Conservation (phyloP, 164 flowering plant genomes). For the Stephania cephalantha region DNA sequence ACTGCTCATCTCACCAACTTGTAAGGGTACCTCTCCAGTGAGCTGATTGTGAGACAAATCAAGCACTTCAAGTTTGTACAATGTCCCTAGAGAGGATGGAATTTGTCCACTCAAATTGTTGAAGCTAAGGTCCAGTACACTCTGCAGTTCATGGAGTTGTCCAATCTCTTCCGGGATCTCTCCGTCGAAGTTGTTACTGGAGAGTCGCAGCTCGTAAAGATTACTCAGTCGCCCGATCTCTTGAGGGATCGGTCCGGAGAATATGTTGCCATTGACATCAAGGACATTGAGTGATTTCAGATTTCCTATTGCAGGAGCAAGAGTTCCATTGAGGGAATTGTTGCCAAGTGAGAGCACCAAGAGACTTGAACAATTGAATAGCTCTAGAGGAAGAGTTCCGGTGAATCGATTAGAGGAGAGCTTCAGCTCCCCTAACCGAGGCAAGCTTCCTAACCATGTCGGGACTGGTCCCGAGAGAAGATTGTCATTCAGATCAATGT, state of each 20-base stretch:
- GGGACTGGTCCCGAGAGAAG: conserved; percentile 64
- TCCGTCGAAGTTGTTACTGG: conserved; percentile 54
- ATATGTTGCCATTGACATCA: conserved; percentile 44
- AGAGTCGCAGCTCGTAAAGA: conserved; percentile 70
- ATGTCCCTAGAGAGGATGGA: conserved; percentile 50
- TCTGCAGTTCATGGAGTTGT: conserved; percentile 72
- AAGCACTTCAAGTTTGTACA: conserved; percentile 75
- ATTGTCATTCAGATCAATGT: conserved; percentile 74
- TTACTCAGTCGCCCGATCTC: conserved; percentile 55
- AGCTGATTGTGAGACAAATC: conserved; percentile 82
- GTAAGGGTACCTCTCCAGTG: conserved; percentile 56
- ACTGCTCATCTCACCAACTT: conserved; percentile 73
- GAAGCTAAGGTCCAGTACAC: conserved; percentile 68
- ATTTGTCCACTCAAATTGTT: conserved; percentile 71
- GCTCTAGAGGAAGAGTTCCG: conserved; percentile 59
- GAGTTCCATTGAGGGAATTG: conserved; percentile 62
- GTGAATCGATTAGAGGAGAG: conserved; percentile 56
- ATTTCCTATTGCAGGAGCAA: conserved; percentile 55
- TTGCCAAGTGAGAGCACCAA: conserved; percentile 57
- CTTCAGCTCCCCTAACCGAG: conserved; percentile 74
- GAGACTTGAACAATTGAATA: conserved; percentile 67
- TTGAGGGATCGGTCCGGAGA: conserved; percentile 59
- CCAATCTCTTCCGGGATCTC: conserved; percentile 69
- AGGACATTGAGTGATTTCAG: conserved; percentile 66
- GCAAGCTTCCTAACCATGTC: conserved; percentile 69